Percentiles rank a stretch among this genome's conserved stretches.
Conservation (phyloP, 306 rosid species). For the Trifolium pratense region DNA sequence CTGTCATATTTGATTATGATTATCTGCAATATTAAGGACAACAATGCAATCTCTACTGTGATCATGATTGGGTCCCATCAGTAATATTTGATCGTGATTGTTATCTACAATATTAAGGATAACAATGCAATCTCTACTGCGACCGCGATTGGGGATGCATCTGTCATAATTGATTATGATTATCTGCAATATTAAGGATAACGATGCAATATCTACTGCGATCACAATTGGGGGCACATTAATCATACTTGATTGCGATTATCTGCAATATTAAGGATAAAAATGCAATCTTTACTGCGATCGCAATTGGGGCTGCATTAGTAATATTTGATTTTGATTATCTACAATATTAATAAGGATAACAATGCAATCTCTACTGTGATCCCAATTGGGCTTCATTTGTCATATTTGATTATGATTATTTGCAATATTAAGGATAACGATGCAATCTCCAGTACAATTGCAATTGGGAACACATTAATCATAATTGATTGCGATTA, state of each 20-base stretch:
- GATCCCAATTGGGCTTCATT: not conserved
- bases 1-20: not conserved
- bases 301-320: not conserved
- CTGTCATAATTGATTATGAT: not conserved
- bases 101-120: not conserved
- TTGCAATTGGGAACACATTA: not conserved
- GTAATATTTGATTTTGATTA: not conserved
- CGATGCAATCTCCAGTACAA: too few relatives aligned
- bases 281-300: not conserved
- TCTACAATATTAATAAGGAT: not conserved
- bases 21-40: not conserved
- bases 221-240: not conserved
- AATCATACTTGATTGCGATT: not conserved
- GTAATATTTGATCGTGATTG: not conserved
- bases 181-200: not conserved
- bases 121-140: not conserved
- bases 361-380: not conserved
- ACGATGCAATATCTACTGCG: not conserved
- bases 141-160: not conserved
- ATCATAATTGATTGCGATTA: not conserved
- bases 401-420: not conserved
- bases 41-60: not conserved
- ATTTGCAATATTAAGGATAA: not conserved
- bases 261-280: not conserved
- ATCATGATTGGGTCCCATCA: not conserved